Conservation (phyloP, 495 filamentous ascomycete genomes). For the Penicillium verhagenii region DNA sequence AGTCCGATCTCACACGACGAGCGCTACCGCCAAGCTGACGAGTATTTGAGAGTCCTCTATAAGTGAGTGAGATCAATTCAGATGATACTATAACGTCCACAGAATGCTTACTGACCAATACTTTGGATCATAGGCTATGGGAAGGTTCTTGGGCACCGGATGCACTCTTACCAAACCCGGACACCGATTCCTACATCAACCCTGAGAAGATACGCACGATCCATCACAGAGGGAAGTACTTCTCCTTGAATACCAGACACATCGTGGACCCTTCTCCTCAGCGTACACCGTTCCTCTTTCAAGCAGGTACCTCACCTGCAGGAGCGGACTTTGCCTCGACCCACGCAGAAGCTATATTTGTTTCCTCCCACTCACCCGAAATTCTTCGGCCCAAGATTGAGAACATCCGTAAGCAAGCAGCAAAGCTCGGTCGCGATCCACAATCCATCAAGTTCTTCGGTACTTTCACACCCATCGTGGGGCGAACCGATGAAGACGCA, state of each 20-base stretch:
- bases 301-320: conserved; percentile 59
- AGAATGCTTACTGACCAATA: not conserved
- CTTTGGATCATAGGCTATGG: conserved; percentile 45
- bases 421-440: conserved; percentile 52
- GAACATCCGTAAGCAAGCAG: conserved; percentile 53
- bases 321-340: conserved; percentile 58
- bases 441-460: conserved; percentile 59
- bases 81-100: not conserved
- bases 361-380: conserved; percentile 52
- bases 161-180: conserved; percentile 48
- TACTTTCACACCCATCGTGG: conserved; percentile 57
- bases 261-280: conserved; percentile 62
- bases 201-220: conserved; percentile 57
- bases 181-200: conserved; percentile 52
- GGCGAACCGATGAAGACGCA: conserved; percentile 55
- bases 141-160: conserved; percentile 60
- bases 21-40: conserved; percentile 59
- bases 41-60: conserved; percentile 59
- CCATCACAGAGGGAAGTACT: conserved; percentile 59
- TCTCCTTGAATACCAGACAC: conserved; percentile 49
- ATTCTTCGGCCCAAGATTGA: conserved; percentile 52
- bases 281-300: conserved; percentile 62
- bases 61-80: conserved; percentile 30
- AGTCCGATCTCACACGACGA: conserved; percentile 59
- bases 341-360: conserved; percentile 66